These are phyloP conservation scores for Candida namnaoensis DNA, from an alignment of 805 yeast species.

Conservation along the genomic window DNA sequence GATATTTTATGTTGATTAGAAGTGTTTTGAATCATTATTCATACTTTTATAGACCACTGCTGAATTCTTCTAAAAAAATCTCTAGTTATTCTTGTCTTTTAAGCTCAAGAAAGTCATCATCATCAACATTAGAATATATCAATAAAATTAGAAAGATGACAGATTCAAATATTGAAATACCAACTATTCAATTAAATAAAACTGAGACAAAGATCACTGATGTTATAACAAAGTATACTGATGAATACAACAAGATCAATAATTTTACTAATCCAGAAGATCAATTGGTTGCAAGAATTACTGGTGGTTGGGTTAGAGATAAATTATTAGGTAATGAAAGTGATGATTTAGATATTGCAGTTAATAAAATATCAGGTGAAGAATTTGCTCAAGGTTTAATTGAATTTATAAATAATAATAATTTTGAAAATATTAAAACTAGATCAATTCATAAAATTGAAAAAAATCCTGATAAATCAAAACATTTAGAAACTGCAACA, in stretches of 20 bases:
- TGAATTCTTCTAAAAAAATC: too few relatives aligned
- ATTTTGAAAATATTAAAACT: constrained; percentile 20
- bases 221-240: constrained; percentile 32
- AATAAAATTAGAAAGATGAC: too few relatives aligned
- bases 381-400: constrained; percentile 67
- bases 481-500: constrained; percentile 95
- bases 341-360: constrained; percentile 88
- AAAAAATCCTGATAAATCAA: constrained; percentile 90
- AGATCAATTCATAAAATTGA: constrained; percentile 69
- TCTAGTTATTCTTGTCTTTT: too few relatives aligned
- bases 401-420: constrained; percentile 31
- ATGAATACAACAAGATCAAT: constrained; percentile 21
- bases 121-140: too few relatives aligned
- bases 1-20: too few relatives aligned
- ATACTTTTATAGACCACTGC: too few relatives aligned
- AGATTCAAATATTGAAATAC: too few relatives aligned
- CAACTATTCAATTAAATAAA: constrained; percentile 24
- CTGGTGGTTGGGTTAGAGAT: constrained; percentile 99
- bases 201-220: constrained; percentile 32
- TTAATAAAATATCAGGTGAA: constrained; percentile 78
- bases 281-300: constrained; percentile 59
- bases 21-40: too few relatives aligned
- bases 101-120: too few relatives aligned
- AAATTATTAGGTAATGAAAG: constrained; percentile 74
- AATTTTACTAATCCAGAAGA: constrained; percentile 2